A percentile compares a stretch with the other conserved stretches of the same genome.
phyloP scores from a whole-genome alignment of 306 rosid genomes.

The Alnus rubra region DNA sequence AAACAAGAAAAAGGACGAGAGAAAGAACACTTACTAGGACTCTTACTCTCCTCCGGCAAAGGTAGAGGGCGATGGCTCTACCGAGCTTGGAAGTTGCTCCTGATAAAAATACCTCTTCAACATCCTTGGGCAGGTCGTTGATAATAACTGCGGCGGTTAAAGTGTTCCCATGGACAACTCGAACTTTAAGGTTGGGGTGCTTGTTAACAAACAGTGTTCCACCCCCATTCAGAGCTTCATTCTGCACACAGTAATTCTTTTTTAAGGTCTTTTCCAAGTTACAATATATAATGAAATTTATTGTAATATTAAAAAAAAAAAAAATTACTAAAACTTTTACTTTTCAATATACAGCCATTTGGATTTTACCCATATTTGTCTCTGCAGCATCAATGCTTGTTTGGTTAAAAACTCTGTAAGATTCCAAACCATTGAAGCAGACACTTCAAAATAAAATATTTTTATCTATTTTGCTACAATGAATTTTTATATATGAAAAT shows the following conservation, averaged over 20 bases:
- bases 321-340: no score
- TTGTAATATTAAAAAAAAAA: no score
- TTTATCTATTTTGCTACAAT: no score
- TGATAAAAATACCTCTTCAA: constrained; percentile 76
- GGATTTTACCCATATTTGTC: no score
- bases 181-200: constrained; percentile 80
- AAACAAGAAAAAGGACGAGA: neutral
- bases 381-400: no score
- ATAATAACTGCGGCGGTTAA: constrained; percentile 95
- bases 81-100: constrained; percentile 99
- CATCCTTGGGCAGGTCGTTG: constrained; percentile 69
- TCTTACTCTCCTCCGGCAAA: constrained; percentile 76
- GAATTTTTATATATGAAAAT: no score
- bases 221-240: constrained; percentile 88
- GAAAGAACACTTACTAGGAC: constrained; percentile 63
- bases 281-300: no score
- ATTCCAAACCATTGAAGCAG: no score
- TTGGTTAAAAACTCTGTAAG: no score
- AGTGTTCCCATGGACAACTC: constrained; percentile 98
- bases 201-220: constrained; percentile 95
- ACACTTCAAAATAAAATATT: no score
- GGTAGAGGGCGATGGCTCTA: constrained; percentile 95
- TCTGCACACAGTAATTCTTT: constrained; percentile 40
- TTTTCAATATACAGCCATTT: no score
- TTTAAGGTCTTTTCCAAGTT: neutral